Evolutionary conservation across 805 yeast species (phyloP).

Genomic region (Starmera pachycereana): DNA sequence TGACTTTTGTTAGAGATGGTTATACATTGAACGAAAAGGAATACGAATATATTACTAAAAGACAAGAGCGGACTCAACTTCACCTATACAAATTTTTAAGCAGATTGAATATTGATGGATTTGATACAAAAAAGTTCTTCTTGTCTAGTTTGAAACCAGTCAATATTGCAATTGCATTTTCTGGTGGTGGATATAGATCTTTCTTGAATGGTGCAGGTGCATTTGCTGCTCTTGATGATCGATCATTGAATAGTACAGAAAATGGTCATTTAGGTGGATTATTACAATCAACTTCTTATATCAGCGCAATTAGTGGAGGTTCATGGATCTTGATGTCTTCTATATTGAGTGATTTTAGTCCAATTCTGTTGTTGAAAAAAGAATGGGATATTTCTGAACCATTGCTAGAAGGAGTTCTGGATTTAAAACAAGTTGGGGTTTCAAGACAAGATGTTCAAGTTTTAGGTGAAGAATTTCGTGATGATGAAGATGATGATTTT

Average conservation of each 20-base stretch:
- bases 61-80: slow-evolving; percentile 21
- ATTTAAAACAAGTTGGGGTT: slow-evolving; percentile 30
- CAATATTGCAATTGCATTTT: slow-evolving; percentile 49
- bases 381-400: slow-evolving; percentile 37
- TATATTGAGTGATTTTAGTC: slow-evolving; percentile 28
- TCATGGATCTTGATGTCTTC: slow-evolving; percentile 51
- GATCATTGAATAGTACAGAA: slow-evolving; percentile 45
- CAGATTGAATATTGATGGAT: slow-evolving; percentile 23
- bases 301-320: slow-evolving; percentile 79
- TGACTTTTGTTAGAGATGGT: slow-evolving; percentile 12
- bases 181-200: slow-evolving; percentile 91
- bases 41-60: slow-evolving; percentile 18
- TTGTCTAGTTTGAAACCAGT: slow-evolving; percentile 16
- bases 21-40: slow-evolving; percentile 11
- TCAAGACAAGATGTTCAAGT: slow-evolving; percentile 19
- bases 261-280: slow-evolving; percentile 62
- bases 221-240: slow-evolving; percentile 65
- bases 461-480: slow-evolving; percentile 12
- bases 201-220: slow-evolving; percentile 82
- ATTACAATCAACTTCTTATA: slow-evolving; percentile 57
- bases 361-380: slow-evolving; percentile 24
- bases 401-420: slow-evolving; percentile 47
- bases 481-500: slow-evolving; percentile 14
- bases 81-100: slow-evolving; percentile 21
- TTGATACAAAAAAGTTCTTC: slow-evolving; percentile 20